Percentiles rank a stretch among this genome's conserved stretches.
Conservation (phyloP, 2,329 filamentous ascomycete genomes). For the Aspergillus sp. region DNA sequence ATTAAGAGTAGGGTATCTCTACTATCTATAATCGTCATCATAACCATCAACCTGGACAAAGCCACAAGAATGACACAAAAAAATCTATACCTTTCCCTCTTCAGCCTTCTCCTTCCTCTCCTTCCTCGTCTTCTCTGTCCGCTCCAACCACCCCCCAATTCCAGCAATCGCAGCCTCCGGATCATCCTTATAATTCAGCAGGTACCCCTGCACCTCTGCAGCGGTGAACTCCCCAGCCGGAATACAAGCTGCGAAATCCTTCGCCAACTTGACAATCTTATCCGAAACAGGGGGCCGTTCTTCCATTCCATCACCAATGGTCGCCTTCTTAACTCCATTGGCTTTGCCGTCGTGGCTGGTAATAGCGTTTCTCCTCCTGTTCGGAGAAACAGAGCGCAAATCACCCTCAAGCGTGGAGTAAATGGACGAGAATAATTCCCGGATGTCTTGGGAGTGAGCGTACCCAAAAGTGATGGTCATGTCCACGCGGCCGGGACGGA, state of each 20-base stretch:
- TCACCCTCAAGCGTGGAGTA: constrained; percentile 38
- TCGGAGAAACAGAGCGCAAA: constrained; percentile 12
- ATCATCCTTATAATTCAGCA: constrained; percentile 39
- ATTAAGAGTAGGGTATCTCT: constrained; percentile 9
- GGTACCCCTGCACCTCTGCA: constrained; percentile 46
- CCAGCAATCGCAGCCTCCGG: constrained; percentile 35
- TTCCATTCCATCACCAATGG: not conserved
- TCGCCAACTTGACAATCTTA: constrained; percentile 28
- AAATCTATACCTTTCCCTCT: not conserved
- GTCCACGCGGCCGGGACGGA: constrained; percentile 69
- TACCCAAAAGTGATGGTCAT: constrained; percentile 61
- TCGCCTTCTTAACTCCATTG: not conserved
- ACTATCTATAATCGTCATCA: not conserved
- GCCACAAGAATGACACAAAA: not conserved
- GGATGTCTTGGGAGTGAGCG: constrained; percentile 38
- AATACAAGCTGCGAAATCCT: constrained; percentile 35
- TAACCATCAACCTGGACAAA: not conserved
- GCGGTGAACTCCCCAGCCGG: constrained; percentile 40
- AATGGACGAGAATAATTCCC: constrained; percentile 45
- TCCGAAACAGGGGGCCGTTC: not conserved
- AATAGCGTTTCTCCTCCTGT: not conserved
- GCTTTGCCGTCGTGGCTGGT: not conserved
- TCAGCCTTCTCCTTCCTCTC: constrained; percentile 11
- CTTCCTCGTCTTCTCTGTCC: constrained; percentile 29
- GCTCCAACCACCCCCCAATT: constrained; percentile 34